A percentile compares a stretch with the other conserved stretches of the same genome.
Evolutionary conservation across 352 stramenopile genomes (phyloP).

Genomic region (Pythium sp.): DNA sequence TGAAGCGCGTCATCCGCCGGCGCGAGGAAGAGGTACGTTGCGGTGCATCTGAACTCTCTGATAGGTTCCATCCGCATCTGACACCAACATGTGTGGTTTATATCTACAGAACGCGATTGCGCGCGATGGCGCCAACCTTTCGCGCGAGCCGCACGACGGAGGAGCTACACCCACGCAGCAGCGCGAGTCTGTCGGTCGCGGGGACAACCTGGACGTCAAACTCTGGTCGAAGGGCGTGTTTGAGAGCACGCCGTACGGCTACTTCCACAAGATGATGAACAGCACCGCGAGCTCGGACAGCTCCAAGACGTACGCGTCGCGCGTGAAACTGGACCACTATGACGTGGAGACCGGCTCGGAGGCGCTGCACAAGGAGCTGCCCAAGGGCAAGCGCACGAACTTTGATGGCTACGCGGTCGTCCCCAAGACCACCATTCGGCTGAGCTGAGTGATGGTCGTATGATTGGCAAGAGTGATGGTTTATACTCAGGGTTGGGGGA

Average conservation of each 20-base stretch:
- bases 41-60: background rate
- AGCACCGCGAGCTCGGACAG: constrained; percentile 38
- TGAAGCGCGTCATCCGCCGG: constrained; percentile 57
- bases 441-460: constrained; percentile 23
- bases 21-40: constrained; percentile 55
- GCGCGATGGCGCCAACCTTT: constrained; percentile 36
- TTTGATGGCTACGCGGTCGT: constrained; percentile 44
- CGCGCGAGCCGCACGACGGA: constrained; percentile 17
- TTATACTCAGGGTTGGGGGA: background rate
- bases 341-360: constrained; percentile 50
- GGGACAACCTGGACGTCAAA: constrained; percentile 74
- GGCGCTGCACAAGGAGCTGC: constrained; percentile 44
- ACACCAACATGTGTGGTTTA: background rate
- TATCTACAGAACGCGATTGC: constrained; percentile 45
- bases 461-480: background rate
- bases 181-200: constrained; percentile 28
- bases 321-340: constrained; percentile 71
- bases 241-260: constrained; percentile 79
- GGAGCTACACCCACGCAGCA: background rate
- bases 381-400: constrained; percentile 62
- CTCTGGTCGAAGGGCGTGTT: constrained; percentile 71
- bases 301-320: constrained; percentile 58
- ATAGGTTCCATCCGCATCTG: background rate
- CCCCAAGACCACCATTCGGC: constrained; percentile 46
- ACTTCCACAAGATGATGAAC: constrained; percentile 85